Evolutionary conservation across 352 stramenopile species (phyloP), one percentile per base, ranked within the genome.

Genomic region (Globisporangium megalacanthum): DNA sequence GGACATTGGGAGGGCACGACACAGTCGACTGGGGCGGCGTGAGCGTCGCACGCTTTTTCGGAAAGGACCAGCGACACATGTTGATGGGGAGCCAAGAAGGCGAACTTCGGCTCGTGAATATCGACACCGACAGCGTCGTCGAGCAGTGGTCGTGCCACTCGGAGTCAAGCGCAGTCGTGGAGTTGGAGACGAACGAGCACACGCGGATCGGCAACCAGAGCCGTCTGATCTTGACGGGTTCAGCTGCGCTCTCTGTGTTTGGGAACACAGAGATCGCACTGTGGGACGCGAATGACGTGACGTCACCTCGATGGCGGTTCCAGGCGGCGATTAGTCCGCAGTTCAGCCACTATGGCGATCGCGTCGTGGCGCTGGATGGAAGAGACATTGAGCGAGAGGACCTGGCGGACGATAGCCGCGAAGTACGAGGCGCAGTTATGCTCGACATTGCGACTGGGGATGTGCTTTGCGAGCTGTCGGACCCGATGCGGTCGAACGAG

Each of bases 301-400:
- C 74, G 13, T 56, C 69, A 33, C 71, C 80, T 52, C 76, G 79
- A 6, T 94, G 84, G 84, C 67, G 75, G 8, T 81, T 92, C n/a
- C 60, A 71, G 7, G 75, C 76, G 8, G 79, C 59, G 8, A 56
- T 88, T 25, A 77, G 69, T 44, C 78, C 82, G 15, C 69, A 75
- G n/a, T 94, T 90, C 55, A 94, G 88, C 36, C 71, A 91, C 35
- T 90, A 79, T 36, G 84, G 84, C 22, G 84, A 94, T 56, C 77
- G 71, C 2, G 57, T 94, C 49, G 84, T 91, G 6, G 70, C 80
- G 1, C 60, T 92, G 1, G 82, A 92, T 33, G 80, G 68, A 17
- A 71, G 79, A 8, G 51, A 63, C 13, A 67, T 54, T 36, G 64
- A 73, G 7, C 63, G 77, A 2, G 68, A 75, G 6, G 49, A 64